phyloP scores from a whole-genome alignment of 1,139 yeast species.

The Sugiyamaella grinbergsii region DNA sequence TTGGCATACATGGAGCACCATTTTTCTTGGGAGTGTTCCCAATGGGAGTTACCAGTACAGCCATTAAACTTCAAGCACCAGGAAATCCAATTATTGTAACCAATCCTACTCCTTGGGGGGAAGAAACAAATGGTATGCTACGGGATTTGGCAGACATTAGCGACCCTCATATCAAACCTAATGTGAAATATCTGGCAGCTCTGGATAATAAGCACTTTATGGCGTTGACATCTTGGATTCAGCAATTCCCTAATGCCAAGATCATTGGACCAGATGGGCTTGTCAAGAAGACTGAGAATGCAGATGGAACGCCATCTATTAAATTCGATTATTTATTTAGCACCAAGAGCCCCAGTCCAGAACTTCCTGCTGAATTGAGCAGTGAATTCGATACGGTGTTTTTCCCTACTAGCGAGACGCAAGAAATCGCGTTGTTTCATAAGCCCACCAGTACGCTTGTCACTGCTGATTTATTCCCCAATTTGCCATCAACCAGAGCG shows the following conservation, averaged over 20 bases:
- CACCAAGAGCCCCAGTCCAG: slow-evolving; percentile 31
- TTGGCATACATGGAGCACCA: slow-evolving; percentile 51
- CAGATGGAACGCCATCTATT: slow-evolving; percentile 36
- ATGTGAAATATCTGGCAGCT: slow-evolving; percentile 40
- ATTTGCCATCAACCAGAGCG: slow-evolving; percentile 51
- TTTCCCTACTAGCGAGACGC: slow-evolving; percentile 55
- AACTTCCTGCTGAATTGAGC: slow-evolving; percentile 35
- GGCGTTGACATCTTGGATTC: slow-evolving; percentile 51
- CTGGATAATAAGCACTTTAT: slow-evolving; percentile 41
- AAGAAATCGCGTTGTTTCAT: slow-evolving; percentile 57
- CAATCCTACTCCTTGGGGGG: slow-evolving; percentile 63
- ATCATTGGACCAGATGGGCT: slow-evolving; percentile 52
- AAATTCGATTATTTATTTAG: slow-evolving; percentile 47
- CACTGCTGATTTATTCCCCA: slow-evolving; percentile 61
- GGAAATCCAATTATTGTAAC: slow-evolving; percentile 49
- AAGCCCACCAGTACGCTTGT: slow-evolving; percentile 50
- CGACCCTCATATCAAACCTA: slow-evolving; percentile 40
- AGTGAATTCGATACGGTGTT: slow-evolving; percentile 56
- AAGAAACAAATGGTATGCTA: slow-evolving; percentile 46
- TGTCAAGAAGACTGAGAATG: slow-evolving; percentile 36
- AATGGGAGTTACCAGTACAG: slow-evolving; percentile 61
- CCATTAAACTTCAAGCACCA: slow-evolving; percentile 47
- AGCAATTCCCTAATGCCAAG: slow-evolving; percentile 51
- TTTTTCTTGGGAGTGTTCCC: slow-evolving; percentile 26
- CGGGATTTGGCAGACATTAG: slow-evolving; percentile 43